Percentiles rank a stretch among this genome's conserved stretches.
Conservation (phyloP, 345 rosid species). For the Salix purpurea region DNA sequence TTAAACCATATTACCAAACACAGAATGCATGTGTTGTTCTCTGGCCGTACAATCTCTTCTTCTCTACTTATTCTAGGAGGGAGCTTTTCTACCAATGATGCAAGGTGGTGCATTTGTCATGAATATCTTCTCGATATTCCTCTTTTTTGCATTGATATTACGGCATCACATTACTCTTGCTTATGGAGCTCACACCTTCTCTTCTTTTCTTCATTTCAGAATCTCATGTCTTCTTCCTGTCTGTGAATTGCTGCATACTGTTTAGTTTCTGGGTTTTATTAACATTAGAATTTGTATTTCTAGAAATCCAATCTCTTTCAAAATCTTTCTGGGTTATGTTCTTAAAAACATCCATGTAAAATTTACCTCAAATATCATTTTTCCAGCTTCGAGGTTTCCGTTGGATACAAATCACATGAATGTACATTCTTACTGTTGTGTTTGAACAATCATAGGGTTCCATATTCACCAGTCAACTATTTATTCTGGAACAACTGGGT, state of each 20-base stretch:
- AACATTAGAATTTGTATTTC: not conserved
- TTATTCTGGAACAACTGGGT: not conserved
- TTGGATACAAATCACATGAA: not conserved
- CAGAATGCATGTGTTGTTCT: constrained; percentile 24
- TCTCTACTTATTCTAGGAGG: constrained; percentile 18
- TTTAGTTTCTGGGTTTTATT: not conserved
- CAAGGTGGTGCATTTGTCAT: constrained; percentile 5
- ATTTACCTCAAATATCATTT: not conserved
- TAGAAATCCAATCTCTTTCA: not conserved
- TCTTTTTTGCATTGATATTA: not conserved
- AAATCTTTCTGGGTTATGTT: not conserved
- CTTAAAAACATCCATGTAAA: not conserved
- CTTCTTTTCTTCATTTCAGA: constrained; percentile 4
- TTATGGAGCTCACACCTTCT: constrained; percentile 6
- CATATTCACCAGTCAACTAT: not conserved
- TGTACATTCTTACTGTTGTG: not conserved
- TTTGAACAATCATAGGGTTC: not conserved
- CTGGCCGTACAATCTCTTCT: constrained; percentile 28
- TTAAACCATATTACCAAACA: constrained; percentile 20
- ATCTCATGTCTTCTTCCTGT: constrained; percentile 3
- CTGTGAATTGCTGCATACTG: not conserved
- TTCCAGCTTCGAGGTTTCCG: not conserved
- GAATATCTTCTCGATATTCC: constrained; percentile 17
- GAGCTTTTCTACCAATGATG: constrained; percentile 18
- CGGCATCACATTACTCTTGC: constrained; percentile 4